These are phyloP conservation scores for Murraya paniculata DNA, from an alignment of 345 rosid genomes.

Conservation along the genomic window DNA sequence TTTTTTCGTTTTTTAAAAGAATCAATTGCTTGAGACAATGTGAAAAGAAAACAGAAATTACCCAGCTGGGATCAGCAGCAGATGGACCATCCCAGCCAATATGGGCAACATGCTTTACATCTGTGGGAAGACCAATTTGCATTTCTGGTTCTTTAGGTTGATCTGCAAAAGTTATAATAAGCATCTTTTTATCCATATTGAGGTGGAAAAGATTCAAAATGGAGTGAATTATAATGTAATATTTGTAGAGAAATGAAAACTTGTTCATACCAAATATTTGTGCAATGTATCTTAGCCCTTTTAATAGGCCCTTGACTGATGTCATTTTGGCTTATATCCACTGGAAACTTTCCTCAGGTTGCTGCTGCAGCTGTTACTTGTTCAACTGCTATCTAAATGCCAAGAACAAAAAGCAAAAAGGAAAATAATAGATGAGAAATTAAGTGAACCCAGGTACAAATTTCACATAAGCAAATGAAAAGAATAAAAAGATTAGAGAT, in stretches of 20 bases:
- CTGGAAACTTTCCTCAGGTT: background rate
- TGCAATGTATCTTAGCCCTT: constrained; percentile 51
- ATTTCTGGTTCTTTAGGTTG: constrained; percentile 54
- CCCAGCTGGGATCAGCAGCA: constrained; percentile 60
- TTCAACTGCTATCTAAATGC: background rate
- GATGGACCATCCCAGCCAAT: constrained; percentile 70
- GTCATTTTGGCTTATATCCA: constrained; percentile 17
- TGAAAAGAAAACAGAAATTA: constrained; percentile 9
- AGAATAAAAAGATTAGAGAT: background rate
- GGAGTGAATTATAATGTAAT: background rate
- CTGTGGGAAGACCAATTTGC: constrained; percentile 70
- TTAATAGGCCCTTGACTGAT: constrained; percentile 53
- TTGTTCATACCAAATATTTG: constrained; percentile 49
- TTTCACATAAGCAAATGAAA: background rate
- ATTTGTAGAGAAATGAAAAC: background rate
- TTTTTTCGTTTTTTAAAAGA: too few relatives aligned
- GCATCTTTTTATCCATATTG: background rate
- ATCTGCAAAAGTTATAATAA: constrained; percentile 25
- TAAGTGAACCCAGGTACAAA: background rate
- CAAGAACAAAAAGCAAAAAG: background rate
- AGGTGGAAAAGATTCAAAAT: background rate
- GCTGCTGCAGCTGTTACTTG: background rate
- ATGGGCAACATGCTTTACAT: constrained; percentile 83
- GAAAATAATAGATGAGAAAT: background rate
- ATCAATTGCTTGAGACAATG: background rate